Evolutionary conservation across 2,329 filamentous ascomycete genomes (phyloP).

Genomic region (Diaporthe ampelina): DNA sequence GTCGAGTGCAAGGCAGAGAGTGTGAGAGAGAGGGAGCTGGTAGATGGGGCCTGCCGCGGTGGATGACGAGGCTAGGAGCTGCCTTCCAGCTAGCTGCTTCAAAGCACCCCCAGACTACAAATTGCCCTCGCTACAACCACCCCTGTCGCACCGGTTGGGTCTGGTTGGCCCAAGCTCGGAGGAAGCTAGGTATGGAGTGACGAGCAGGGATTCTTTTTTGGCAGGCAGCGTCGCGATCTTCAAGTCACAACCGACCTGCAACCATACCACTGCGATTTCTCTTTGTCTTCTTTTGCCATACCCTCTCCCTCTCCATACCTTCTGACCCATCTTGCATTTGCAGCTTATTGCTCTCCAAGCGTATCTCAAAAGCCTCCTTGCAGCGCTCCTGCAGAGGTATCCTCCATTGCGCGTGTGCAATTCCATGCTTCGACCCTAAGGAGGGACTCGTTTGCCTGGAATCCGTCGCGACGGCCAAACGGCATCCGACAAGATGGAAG

Average conservation of each 20-base stretch:
- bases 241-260: constrained; percentile 22
- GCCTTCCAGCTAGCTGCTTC: constrained; percentile 51
- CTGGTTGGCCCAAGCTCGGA: constrained; percentile 38
- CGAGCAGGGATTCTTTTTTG: constrained; percentile 43
- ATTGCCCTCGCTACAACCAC: neutral
- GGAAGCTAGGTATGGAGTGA: constrained; percentile 29
- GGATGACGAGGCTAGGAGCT: constrained; percentile 70
- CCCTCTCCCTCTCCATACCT: neutral
- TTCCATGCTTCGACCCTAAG: constrained; percentile 36
- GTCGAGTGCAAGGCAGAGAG: constrained; percentile 43
- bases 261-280: constrained; percentile 21
- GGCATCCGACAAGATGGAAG: constrained; percentile 51
- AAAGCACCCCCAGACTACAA: constrained; percentile 35
- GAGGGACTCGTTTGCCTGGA: constrained; percentile 38
- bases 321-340: neutral
- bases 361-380: neutral
- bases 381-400: neutral
- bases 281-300: constrained; percentile 22
- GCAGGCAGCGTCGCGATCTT: constrained; percentile 39
- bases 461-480: constrained; percentile 39
- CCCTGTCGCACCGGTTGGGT: constrained; percentile 24
- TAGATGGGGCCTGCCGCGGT: constrained; percentile 49
- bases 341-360: neutral
- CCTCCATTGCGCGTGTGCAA: neutral
- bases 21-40: constrained; percentile 36